A percentile compares a stretch with the other conserved stretches of the same genome.
Evolutionary conservation across 2,329 filamentous ascomycete species (phyloP).

Genomic region (Aureobasidium musti): DNA sequence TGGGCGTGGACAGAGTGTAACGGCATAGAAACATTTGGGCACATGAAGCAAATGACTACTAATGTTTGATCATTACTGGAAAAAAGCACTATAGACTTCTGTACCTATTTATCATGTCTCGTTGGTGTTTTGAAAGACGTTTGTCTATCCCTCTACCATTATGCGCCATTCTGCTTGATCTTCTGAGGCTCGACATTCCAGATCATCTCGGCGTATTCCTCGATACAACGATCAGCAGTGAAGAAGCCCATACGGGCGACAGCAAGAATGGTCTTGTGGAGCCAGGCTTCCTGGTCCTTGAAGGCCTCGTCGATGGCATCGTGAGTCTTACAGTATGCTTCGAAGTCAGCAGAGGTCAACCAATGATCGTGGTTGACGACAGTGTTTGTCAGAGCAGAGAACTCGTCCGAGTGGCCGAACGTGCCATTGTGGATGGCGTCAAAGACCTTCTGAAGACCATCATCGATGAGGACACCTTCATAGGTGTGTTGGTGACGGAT

Average conservation of each 20-base stretch:
- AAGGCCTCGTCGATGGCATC: slow-evolving; percentile 88
- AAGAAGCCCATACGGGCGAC: slow-evolving; percentile 98
- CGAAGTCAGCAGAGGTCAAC: slow-evolving; percentile 95
- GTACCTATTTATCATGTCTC: background rate
- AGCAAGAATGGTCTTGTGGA: slow-evolving; percentile 83
- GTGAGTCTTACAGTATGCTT: slow-evolving; percentile 90
- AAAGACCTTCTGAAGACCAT: slow-evolving; percentile 78
- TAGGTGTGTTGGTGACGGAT: slow-evolving; percentile 89
- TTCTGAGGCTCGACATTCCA: slow-evolving; percentile 90
- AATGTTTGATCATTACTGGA: background rate
- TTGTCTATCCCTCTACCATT: background rate
- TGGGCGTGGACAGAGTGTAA: too few relatives aligned
- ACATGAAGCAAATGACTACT: background rate
- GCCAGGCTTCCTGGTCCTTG: slow-evolving; percentile 88
- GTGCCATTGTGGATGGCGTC: slow-evolving; percentile 73
- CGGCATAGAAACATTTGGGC: too few relatives aligned
- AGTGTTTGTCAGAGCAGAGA: slow-evolving; percentile 78
- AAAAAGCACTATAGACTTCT: background rate
- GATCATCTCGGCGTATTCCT: slow-evolving; percentile 94
- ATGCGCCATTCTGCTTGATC: slow-evolving; percentile 38
- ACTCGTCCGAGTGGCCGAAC: slow-evolving; percentile 78
- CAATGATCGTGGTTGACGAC: slow-evolving; percentile 97
- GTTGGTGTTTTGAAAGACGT: background rate
- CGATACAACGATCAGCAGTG: slow-evolving; percentile 90
- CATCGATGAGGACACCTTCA: slow-evolving; percentile 73